Evolutionary conservation across 805 yeast genomes (phyloP), one percentile per base, ranked within the genome.

Genomic region (Metschnikowia bowlesiae): DNA sequence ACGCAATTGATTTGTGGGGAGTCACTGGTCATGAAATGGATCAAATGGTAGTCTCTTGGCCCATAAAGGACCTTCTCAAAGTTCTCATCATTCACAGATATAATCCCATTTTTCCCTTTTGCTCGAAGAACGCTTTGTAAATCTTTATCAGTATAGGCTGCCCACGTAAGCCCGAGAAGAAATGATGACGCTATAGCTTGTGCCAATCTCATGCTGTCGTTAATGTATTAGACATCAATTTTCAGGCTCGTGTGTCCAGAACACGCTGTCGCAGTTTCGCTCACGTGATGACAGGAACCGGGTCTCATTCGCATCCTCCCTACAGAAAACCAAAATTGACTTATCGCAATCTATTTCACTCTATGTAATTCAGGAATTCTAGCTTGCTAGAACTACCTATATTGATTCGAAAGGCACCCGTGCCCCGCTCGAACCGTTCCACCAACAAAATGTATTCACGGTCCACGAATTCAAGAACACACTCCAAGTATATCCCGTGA

Each of bases 1-100:
- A 73, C 71, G 71, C 99, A 94, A 10, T 87, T 88, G 62, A 91
- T 79, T 53, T 81, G 80, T 1, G 89, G 76, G 44, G 83, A 77
- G 8, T 84, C 79, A 2, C 97, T 89, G 0, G 97, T 87, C 53
- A 92, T 69, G 49, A 85, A 75, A 32, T 83, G 60, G 10, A 87
- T 75, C n/a, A 87, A 62, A 36, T 85, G 77, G 65, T 81, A 82
- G 59, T 89, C 89, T 61, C 92, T 77, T 22, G 83, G 80, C 4
- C 89, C 88, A 28, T 70, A 70, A 49, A 89, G 69, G 18, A 84
- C 62, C 13, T 70, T 66, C 55, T 80, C 75, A 62, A 72, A 87
- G 63, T 83, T 88, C 42, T 66, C 67, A 60, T 84, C 89, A n/a
- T 78, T 81, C 51, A 89, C 39, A 14, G 49, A 44, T n/a, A 57